Base-by-base conservation (phyloP, 768 basidiomycete genomes). In the Phanerochaete sordida region DNA sequence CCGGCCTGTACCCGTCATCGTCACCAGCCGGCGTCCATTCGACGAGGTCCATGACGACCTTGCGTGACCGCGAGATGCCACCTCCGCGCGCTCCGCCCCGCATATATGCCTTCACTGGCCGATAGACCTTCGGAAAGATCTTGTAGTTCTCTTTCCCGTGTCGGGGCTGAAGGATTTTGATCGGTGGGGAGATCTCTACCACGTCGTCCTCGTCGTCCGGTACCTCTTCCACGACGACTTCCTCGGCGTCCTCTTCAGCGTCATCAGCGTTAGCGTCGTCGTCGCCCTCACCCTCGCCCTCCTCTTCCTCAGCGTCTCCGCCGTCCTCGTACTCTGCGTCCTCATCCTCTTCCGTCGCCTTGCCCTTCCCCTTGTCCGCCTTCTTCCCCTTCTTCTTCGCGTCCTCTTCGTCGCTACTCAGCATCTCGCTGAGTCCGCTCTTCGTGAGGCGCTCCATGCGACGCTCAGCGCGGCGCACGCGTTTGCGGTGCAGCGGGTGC, bases 381-480 rank as follows among this genome's bases (percentile, higher is more conserved):
- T 44, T 58, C 23, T 57, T 26, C 60, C 61, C 61, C 24, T 48
- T 12, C 23, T 61, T 56, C 56, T 35, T 46, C 30, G 59, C 66
- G 35, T 66, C 67, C 54, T 70, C 68, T 43, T 65, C 65, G 26
- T 68, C 68, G 4, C 54, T 63, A 43, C 58, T 65, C 49, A 66
- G 61, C 62, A 70, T 50, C 33, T 65, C 68, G n/a, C 55, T 61
- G 56, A 70, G 49, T 12, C 65, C 65, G 31, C 57, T 62, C 35
- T 61, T 62, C 53, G 68, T 68, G 39, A 72, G 60, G 28, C 67
- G 63, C 53, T 61, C 64, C 46, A 74, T 60, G 26, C 66, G 59
- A 24, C 66, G 57, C 47, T 61, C 62, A 15, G 68, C 67, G 1
- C 69, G 64, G 56, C 64, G 62, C n/a, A 72, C 66, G 50, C 73